These are phyloP conservation scores for Venturia pyrina DNA, from an alignment of 2,329 filamentous ascomycete species.

Conservation along the genomic window DNA sequence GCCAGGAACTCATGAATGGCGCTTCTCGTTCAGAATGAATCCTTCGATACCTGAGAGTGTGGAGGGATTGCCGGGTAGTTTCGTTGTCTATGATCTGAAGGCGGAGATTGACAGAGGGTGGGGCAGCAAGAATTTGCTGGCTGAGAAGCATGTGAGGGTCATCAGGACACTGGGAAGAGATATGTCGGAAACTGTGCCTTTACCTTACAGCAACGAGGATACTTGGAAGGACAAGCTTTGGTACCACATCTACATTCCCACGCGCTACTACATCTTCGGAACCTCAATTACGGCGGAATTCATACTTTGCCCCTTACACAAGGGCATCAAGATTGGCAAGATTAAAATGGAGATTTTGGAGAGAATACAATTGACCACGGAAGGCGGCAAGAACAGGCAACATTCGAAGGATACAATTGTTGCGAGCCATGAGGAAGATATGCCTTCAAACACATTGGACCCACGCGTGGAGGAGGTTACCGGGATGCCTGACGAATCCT, in stretches of 20 bases:
- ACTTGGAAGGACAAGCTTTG: conserved; percentile 97
- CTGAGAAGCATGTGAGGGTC: conserved; percentile 53
- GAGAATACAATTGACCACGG: conserved; percentile 45
- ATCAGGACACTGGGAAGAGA: conserved; percentile 44
- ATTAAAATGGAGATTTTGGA: conserved; percentile 76
- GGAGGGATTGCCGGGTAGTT: conserved; percentile 77
- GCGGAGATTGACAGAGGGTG: conserved; percentile 81
- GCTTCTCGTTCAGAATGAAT: conserved; percentile 38
- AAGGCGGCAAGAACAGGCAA: conserved; percentile 20
- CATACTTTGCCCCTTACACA: conserved; percentile 76
- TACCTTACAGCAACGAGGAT: conserved; percentile 63
- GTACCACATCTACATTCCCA: conserved; percentile 87
- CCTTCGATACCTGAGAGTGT: conserved; percentile 65
- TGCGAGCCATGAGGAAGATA: conserved; percentile 23
- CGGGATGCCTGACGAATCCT: conserved; percentile 43
- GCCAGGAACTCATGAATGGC: conserved; percentile 39
- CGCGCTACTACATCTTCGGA: conserved; percentile 89
- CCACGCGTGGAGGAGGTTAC: conserved; percentile 24
- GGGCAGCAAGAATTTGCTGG: conserved; percentile 75
- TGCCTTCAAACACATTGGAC: conserved; percentile 23
- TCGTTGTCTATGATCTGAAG: conserved; percentile 83
- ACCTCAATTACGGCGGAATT: conserved; percentile 78
- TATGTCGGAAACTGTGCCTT: conserved; percentile 55
- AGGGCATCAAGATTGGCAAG: conserved; percentile 76
- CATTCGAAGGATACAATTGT: conserved; percentile 22